These are phyloP conservation scores for Rhizoclosmatium globosum DNA, from an alignment of 192 early-diverging fungal species.

Conservation along the genomic window DNA sequence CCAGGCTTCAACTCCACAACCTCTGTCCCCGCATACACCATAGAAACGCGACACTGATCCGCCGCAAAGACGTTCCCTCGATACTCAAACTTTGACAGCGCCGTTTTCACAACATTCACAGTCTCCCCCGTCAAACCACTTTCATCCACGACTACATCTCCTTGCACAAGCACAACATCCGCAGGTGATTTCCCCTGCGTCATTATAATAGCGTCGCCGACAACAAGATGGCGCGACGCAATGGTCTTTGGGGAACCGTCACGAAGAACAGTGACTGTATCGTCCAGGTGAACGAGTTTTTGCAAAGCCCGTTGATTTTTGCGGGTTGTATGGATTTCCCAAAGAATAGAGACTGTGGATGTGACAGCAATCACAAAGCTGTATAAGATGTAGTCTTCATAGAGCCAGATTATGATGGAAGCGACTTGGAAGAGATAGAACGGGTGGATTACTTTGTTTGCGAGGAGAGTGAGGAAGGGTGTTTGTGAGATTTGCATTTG, in stretches of 20 bases:
- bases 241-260: constrained; percentile 4
- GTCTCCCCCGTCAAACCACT: constrained; percentile 53
- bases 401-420: constrained; percentile 53
- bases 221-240: constrained; percentile 42
- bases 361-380: constrained; percentile 49
- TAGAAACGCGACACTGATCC: constrained; percentile 35
- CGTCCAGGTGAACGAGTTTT: constrained; percentile 28
- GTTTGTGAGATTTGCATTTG: constrained; percentile 42
- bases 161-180: constrained; percentile 56
- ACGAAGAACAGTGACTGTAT: constrained; percentile 15
- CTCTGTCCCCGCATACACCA: constrained; percentile 49
- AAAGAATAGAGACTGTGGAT: constrained; percentile 44
- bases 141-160: constrained; percentile 51
- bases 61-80: constrained; percentile 8
- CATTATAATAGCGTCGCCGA: constrained; percentile 55
- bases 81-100: constrained; percentile 12
- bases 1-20: constrained; percentile 38
- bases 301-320: constrained; percentile 48
- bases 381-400: constrained; percentile 51
- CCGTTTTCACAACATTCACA: constrained; percentile 46
- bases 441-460: constrained; percentile 53
- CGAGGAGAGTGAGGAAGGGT: constrained; percentile 43
- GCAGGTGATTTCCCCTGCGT: constrained; percentile 5
- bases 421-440: constrained; percentile 59
- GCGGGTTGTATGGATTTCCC: constrained; percentile 52